Evolutionary conservation across 1,284 basidiomycete genomes (phyloP).

Genomic region (Bondarzewia mesenterica): DNA sequence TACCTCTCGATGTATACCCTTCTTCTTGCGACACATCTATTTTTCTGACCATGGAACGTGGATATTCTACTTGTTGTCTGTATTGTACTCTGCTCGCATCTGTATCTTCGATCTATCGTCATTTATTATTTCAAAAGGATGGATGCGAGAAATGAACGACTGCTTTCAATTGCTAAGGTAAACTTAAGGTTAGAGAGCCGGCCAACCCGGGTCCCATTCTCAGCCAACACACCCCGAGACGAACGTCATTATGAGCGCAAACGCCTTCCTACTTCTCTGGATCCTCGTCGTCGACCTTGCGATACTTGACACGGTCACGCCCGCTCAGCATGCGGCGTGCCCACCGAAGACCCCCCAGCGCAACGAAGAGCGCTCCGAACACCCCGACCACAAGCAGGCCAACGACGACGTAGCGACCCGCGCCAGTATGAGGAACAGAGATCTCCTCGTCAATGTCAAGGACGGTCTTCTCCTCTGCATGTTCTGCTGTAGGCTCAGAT

Average conservation of each 20-base stretch:
- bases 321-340: constrained; percentile 30
- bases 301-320: constrained; percentile 33
- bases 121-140: too few relatives aligned
- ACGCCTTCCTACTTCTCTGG: background rate
- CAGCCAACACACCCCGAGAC: too few relatives aligned
- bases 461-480: background rate
- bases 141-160: too few relatives aligned
- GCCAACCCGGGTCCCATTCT: too few relatives aligned
- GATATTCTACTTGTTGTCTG: background rate
- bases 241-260: background rate
- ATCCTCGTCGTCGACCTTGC: constrained; percentile 45
- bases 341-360: constrained; percentile 44
- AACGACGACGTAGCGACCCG: constrained; percentile 36
- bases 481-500: background rate
- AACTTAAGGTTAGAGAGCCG: too few relatives aligned
- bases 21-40: background rate
- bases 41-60: background rate
- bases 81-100: too few relatives aligned
- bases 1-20: background rate
- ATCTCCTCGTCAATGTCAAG: constrained; percentile 7
- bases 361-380: constrained; percentile 44
- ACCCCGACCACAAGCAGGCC: constrained; percentile 35
- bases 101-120: too few relatives aligned
- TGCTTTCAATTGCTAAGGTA: too few relatives aligned
- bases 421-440: constrained; percentile 13